Evolutionary conservation across 2,329 filamentous ascomycete genomes (phyloP), one percentile per base, ranked within the genome.

Genomic region (Tolypocladium tundrense): DNA sequence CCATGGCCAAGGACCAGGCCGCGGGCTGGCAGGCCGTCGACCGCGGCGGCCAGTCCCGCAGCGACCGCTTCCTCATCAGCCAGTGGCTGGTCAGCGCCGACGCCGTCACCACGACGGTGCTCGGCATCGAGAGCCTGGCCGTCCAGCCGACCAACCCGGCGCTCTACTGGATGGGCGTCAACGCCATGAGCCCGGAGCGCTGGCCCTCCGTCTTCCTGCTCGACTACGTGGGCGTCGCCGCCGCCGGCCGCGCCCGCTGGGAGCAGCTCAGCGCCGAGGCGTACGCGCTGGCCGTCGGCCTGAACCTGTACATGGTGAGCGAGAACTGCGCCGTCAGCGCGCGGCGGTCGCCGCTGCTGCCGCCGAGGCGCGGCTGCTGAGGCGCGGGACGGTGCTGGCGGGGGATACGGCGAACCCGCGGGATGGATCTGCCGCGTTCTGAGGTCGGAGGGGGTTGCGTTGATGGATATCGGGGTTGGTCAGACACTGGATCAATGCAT

Each of bases 101-200:
- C 65, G 27, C 56, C 55, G 63, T 14, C 19, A 69, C 35, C 65
- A 63, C 48, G 1, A 51, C 48, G 4, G 9, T 51, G 9, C 16
- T n/a, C 48, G n/a, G 6, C 27, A 35, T 51, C 8, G 14, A 51
- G 48, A 13, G 35, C 48, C 35, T 51, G 6, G 48, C 48, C 31
- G 35, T 51, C 31, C 8, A 35, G 31, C 48, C 66, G 13, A 69
- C 68, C 19, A 72, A 72, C 57, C 70, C 70, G 5, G 60, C 70
- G 4, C 60, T 73, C n/a, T 73, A 73, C 62, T 70, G 65, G 65
- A 66, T 67, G 57, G 68, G 69, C 14, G 53, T 66, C 24, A 66
- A 67, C 55, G 60, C 61, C 54, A 70, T 69, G 62, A 63, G 57
- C 27, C 68, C 68, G 4, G 57, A 64, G 40, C 48, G 42, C 39